Base-by-base conservation (phyloP, 129 eudicot species). In the Mikania micrantha region DNA sequence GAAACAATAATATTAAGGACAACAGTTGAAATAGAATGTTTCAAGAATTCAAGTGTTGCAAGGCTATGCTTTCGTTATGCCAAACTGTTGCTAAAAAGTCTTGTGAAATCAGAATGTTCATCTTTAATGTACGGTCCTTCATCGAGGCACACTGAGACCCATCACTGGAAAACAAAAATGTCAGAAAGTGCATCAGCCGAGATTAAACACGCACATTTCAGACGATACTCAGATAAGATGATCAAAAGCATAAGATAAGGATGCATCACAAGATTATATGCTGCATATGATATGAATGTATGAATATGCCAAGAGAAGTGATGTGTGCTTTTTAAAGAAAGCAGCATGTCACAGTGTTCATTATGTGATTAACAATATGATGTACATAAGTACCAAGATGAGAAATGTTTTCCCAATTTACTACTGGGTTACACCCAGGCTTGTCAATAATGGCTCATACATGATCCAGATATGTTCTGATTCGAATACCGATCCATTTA, bases 141-240 rank as follows among this genome's bases (percentile, higher is more conserved):
- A 88, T 82, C 91, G 95, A 56, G 95, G 95, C 79, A 88, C 95
- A 58, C 88, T 79, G 48, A 79, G 88, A 64, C 95, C 95, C 74
- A 88, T 70, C 76, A 85, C 96, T 88, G 88, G 38, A 80, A 17
- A 72, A 28, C 24, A 7, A 36, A 7, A 36, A 41, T 5, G 73
- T 39, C 54, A 39, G 21, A 36, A 64, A 49, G 38, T 64, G 58
- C 12, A 60, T 71, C 57, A 71, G 32, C 44, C 31, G 12, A 49
- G 31, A 45, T 67, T 44, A 59, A 60, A 42, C 42, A 74, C 24
- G 42, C 47, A 35, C 17, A 63, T 38, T 24, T 63, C 31, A 50
- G 34, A 73, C 16, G 5, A 6, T 4, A 42, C 31, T 58, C 17
- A 54, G 21, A 38, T 5, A 34, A 40, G 47, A 40, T 40, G n/a